Percentiles rank a stretch among this genome's conserved stretches.
Evolutionary conservation across 2,329 filamentous ascomycete genomes (phyloP).

Genomic region (Aspergillus sp.): DNA sequence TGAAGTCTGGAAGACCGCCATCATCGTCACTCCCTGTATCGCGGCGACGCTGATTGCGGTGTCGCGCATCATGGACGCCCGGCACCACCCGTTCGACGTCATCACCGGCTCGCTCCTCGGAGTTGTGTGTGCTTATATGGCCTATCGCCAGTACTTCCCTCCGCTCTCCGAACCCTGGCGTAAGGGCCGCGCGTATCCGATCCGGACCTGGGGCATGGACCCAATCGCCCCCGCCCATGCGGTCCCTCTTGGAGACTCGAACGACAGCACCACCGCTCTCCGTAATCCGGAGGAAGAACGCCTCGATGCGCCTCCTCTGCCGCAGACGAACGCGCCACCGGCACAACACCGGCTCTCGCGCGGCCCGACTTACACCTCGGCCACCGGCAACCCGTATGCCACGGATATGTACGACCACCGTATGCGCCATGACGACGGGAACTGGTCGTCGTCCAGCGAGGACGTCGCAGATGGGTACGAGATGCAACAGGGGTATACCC

Average conservation of each 20-base stretch:
- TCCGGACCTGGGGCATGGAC: conserved; percentile 55
- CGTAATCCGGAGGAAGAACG: conserved; percentile 32
- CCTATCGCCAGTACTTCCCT: conserved; percentile 61
- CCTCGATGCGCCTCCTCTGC: conserved; percentile 9
- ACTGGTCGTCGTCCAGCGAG: conserved; percentile 38
- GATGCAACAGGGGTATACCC: conserved; percentile 32
- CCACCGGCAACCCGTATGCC: conserved; percentile 22
- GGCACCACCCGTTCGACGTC: conserved; percentile 61
- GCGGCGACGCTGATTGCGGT: conserved; percentile 55
- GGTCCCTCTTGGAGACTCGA: conserved; percentile 2
- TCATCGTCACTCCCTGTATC: conserved; percentile 53
- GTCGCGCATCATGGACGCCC: conserved; percentile 60
- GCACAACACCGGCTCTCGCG: conserved; percentile 4
- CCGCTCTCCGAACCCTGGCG: conserved; percentile 53
- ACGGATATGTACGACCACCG: conserved; percentile 26
- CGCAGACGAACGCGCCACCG: conserved; percentile 7
- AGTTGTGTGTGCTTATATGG: conserved; percentile 49
- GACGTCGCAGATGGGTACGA: conserved; percentile 36
- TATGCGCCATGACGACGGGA: conserved; percentile 28
- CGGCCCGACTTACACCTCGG: conserved; percentile 17
- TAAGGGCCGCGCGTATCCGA: conserved; percentile 59
- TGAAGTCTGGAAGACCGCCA: conserved; percentile 58
- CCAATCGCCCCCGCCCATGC: conserved; percentile 27
- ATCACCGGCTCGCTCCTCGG: conserved; percentile 55
- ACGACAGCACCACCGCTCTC: conserved; percentile 25